Evolutionary conservation across 2,329 filamentous ascomycete genomes (phyloP), one percentile per base, ranked within the genome.

Genomic region (Colletotrichum chlorophyti): DNA sequence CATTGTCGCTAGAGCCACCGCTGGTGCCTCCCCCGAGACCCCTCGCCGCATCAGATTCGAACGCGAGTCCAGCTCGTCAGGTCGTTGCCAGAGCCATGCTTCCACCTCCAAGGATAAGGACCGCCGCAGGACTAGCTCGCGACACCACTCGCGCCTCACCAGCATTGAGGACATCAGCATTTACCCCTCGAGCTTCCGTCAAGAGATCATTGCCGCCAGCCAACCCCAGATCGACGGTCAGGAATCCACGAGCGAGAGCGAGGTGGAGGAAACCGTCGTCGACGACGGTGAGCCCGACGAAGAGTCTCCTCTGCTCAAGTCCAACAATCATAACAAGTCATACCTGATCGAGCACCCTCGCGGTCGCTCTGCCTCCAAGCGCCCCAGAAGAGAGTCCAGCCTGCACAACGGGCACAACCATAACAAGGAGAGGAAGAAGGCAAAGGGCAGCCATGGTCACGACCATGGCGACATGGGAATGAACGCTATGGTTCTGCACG

Each of bases 401-500:
- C 72, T 83, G 10, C 69, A 77, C 47, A 91, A 96, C 72, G 78
- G 82, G 37, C 94, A 97, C 74, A 91, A 93, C 68, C 95, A 98
- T 72, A 88, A 82, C 57, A 85, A 93, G 65, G 89, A 91, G 2
- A 87, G 86, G 67, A 83, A 89, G 54, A 72, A 80, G 12, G 73
- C 78, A 59, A 82, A 85, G 60, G 83, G 85, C 60, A 84, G 87
- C 24, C 86, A 90, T 65, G 86, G 90, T 26, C 92, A 96, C 72
- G 91, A 79, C 62, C 92, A 96, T 71, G 88, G 80, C 58, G 93
- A 99, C 69, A 89, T 99, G 80, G 97, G 97, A 73, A 98, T 99
- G 94, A 91, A 91, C 49, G 91, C 89, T 48, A 89, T 93, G 79
- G 77, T 93, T 58, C 80, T 91, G 24, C 88, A 91, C 66, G 88